These are phyloP conservation scores for Citrus unshiu DNA, from an alignment of 345 rosid species.

Conservation along the genomic window DNA sequence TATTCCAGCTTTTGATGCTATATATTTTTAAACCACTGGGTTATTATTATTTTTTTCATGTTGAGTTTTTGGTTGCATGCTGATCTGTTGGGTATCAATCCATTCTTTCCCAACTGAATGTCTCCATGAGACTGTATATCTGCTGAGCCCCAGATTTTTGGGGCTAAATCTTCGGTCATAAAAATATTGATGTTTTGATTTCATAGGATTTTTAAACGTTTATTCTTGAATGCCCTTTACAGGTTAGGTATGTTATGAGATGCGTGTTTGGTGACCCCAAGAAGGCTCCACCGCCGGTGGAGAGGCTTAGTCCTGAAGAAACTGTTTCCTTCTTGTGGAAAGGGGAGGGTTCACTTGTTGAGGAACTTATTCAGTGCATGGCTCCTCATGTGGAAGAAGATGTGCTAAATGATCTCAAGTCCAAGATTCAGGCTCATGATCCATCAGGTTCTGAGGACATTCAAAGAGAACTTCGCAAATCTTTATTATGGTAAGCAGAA, in stretches of 20 bases:
- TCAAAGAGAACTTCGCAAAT: conserved; percentile 69
- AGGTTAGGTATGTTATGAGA: conserved; percentile 98
- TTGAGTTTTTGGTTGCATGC: background rate
- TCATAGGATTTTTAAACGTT: background rate
- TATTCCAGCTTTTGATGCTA: background rate
- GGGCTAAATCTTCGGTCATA: background rate
- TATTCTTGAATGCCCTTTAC: conserved; percentile 15
- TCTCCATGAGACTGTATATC: background rate
- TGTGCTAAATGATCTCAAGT: conserved; percentile 58
- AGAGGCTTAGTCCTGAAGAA: conserved; percentile 74
- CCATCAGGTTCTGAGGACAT: conserved; percentile 67
- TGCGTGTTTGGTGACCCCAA: conserved; percentile 86
- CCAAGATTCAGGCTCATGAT: conserved; percentile 65
- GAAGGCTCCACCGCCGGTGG: conserved; percentile 94
- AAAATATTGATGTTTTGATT: background rate
- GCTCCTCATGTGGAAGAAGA: conserved; percentile 66
- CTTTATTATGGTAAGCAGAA: conserved; percentile 78
- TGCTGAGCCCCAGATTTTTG: background rate
- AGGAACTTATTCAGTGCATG: conserved; percentile 83
- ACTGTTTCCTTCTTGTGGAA: conserved; percentile 75
- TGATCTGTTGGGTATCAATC: background rate
- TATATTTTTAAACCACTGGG: background rate
- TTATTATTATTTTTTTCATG: background rate
- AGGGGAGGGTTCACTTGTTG: conserved; percentile 86
- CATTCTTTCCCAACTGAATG: background rate